These are phyloP conservation scores for maize (Zea mays) DNA, from an alignment of 176 grass and related monocot species.

Conservation along the genomic window DNA sequence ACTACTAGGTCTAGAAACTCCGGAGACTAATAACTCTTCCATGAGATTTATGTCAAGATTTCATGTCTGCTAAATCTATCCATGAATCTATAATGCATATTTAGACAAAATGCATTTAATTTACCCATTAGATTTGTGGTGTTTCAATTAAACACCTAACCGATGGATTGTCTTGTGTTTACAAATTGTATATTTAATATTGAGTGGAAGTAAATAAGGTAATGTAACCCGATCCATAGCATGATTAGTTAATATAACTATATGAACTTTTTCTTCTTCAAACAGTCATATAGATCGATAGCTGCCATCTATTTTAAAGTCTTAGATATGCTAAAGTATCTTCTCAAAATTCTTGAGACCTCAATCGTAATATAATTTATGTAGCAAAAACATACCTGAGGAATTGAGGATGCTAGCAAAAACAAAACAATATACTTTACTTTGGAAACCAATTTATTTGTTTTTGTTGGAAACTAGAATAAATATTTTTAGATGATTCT, in stretches of 20 bases:
- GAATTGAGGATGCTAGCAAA: background rate
- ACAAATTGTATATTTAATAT: background rate
- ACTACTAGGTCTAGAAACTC: too few relatives aligned
- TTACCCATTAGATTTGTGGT: too few relatives aligned
- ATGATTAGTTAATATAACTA: background rate
- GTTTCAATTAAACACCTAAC: too few relatives aligned
- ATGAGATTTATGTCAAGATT: too few relatives aligned
- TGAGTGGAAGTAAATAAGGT: background rate
- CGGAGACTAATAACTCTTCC: too few relatives aligned
- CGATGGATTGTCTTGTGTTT: background rate
- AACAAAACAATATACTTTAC: background rate
- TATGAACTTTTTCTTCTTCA: background rate
- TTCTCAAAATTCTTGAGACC: background rate
- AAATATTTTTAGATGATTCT: background rate
- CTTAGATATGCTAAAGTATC: background rate
- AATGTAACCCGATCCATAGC: background rate
- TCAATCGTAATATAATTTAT: background rate
- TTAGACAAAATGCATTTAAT: too few relatives aligned
- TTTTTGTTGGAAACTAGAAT: background rate
- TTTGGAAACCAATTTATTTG: background rate
- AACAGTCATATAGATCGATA: background rate
- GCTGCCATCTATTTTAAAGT: background rate
- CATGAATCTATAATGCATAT: too few relatives aligned
- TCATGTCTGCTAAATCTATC: too few relatives aligned
- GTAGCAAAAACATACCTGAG: background rate